Evolutionary conservation across 1,139 yeast species (phyloP).

Genomic region (Casaregolazyma lundiana): DNA sequence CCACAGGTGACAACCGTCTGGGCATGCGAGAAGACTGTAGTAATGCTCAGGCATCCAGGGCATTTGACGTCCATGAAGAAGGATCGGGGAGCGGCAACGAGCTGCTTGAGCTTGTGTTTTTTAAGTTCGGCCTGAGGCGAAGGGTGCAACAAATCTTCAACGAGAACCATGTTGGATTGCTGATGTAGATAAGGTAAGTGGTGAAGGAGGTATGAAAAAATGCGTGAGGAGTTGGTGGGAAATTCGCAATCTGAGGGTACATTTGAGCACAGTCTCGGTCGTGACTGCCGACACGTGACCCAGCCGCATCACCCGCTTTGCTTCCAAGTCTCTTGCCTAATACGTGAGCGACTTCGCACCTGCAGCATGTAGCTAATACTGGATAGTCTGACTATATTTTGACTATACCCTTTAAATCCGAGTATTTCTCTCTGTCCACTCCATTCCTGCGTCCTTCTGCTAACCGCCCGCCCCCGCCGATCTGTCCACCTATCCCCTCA

Average conservation of each 20-base stretch:
- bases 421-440: too few relatives aligned
- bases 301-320: background rate
- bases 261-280: background rate
- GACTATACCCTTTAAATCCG: too few relatives aligned
- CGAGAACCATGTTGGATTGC: conserved; percentile 60
- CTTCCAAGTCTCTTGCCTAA: background rate
- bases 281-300: conserved; percentile 4
- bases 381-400: too few relatives aligned
- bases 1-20: conserved; percentile 99
- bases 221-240: conserved; percentile 3
- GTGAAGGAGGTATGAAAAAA: conserved; percentile 2
- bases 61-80: conserved; percentile 99
- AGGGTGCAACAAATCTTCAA: conserved; percentile 98
- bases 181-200: conserved; percentile 3
- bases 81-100: conserved; percentile 97
- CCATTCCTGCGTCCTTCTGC: too few relatives aligned
- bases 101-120: conserved; percentile 96
- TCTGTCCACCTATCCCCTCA: background rate
- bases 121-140: conserved; percentile 91
- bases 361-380: too few relatives aligned
- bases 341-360: too few relatives aligned
- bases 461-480: background rate
- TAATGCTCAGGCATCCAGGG: conserved; percentile 98
- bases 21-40: conserved; percentile 99
- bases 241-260: background rate